These are phyloP conservation scores for Aureobasidium sp. DNA, from an alignment of 2,329 filamentous ascomycete species.

Conservation along the genomic window DNA sequence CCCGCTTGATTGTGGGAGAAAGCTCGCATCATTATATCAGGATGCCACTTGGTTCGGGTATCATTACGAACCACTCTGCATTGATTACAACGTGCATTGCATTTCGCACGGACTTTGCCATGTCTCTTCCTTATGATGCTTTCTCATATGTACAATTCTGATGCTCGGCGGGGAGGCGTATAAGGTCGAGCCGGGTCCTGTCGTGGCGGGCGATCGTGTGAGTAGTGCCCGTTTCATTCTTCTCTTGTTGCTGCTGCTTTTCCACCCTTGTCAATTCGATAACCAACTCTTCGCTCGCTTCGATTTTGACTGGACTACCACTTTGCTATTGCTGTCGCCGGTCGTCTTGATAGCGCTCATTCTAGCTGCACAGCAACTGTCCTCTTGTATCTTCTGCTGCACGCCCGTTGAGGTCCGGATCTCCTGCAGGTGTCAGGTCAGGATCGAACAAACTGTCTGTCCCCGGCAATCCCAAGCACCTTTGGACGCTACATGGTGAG, in stretches of 20 bases:
- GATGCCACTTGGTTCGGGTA: constrained; percentile 4
- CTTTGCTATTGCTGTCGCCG: not conserved
- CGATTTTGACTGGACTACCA: not conserved
- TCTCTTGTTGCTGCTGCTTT: not conserved
- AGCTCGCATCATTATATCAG: constrained; percentile 7
- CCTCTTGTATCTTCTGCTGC: constrained; percentile 2
- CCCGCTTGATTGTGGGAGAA: constrained; percentile 7
- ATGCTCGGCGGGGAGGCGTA: constrained; percentile 10
- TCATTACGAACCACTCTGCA: constrained; percentile 11
- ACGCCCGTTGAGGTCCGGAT: constrained; percentile 9
- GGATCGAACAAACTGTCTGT: constrained; percentile 1
- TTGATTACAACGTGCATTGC: constrained; percentile 12
- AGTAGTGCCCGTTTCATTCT: constrained; percentile 12
- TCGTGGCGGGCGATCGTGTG: constrained; percentile 11
- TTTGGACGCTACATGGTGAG: constrained; percentile 10
- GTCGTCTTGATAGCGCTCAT: not conserved
- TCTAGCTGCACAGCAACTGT: not conserved
- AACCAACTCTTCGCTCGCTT: not conserved
- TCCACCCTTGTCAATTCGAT: constrained; percentile 2
- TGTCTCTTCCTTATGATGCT: constrained; percentile 7
- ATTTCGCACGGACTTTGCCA: constrained; percentile 10
- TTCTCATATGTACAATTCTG: constrained; percentile 10
- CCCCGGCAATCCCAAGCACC: constrained; percentile 2
- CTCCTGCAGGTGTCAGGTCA: constrained; percentile 12
- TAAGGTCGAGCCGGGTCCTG: constrained; percentile 13